Base-by-base conservation (phyloP, 441 rosid genomes). In the Raphanus hybrid region DNA sequence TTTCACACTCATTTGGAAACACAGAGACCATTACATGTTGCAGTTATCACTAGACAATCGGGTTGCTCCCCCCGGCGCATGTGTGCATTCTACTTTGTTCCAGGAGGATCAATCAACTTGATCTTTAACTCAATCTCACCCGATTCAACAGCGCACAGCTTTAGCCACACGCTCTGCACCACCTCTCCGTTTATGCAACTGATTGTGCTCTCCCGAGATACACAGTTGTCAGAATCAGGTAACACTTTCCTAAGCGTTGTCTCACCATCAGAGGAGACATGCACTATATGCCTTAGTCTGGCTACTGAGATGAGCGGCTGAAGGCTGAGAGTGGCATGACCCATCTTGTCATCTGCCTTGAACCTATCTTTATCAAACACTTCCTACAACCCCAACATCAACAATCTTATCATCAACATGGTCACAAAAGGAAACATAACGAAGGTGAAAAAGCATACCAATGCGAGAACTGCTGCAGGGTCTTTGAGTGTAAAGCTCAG, bases 321-420 rank as follows among this genome's bases (percentile, higher is more conserved):
- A 81, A 96, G 94, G 86, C 81, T 92, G 74, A 96, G 85, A 69
- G 82, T 68, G 59, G 99, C 99, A 69, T 86, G 88, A 14, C 99
- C 99, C 99, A 96, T 96, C 82, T 96, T 92, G 79, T 96, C 99
- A 81, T 96, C 99, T 8, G 94, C 78, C 85, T 93, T 96, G 91
- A 96, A 96, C 66, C 90, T 89, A 79, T 96, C 99, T 81, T 89
- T 96, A 70, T 96, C 99, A 66, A 90, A 96, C 72, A 96, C 98
- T 90, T 96, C 97, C 99, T 96, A 89, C 57, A 27, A 27, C 37
- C 34, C 34, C 73, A 26, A 27, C 12, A 6, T 61, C 2, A 26
- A 45, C 41, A 45, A 35, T 73, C 70, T 78, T 70, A 73, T 41
- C 64, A 52, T 72, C 74, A 61, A 60, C 73, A 73, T 16, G 18